These are phyloP conservation scores for Fraxinus americana DNA, from an alignment of 257 asterid genomes.

Conservation along the genomic window DNA sequence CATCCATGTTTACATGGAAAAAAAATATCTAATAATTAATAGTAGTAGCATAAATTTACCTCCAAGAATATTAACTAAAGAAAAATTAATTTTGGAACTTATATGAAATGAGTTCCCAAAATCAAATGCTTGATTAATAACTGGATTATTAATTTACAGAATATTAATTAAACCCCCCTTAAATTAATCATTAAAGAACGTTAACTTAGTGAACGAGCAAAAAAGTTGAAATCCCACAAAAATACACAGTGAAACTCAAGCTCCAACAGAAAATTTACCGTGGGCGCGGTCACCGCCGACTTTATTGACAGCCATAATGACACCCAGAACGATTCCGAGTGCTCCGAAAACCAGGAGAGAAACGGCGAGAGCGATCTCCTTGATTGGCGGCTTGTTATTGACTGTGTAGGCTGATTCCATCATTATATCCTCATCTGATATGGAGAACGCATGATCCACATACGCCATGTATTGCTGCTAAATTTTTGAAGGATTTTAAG, in stretches of 20 bases:
- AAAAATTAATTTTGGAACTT: neutral
- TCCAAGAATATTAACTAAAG: neutral
- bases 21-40: neutral
- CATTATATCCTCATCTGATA: slow-evolving; percentile 95
- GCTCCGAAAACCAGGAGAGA: slow-evolving; percentile 86
- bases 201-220: neutral
- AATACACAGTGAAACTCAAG: neutral
- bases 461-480: slow-evolving; percentile 64
- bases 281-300: slow-evolving; percentile 98
- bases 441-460: slow-evolving; percentile 97
- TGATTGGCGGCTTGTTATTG: slow-evolving; percentile 83
- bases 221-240: neutral
- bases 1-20: neutral
- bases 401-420: slow-evolving; percentile 72
- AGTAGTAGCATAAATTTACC: neutral
- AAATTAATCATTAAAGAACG: neutral
- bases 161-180: neutral
- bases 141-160: neutral
- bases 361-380: slow-evolving; percentile 95
- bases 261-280: slow-evolving; percentile 45
- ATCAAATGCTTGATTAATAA: neutral
- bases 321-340: slow-evolving; percentile 71
- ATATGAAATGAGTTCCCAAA: neutral
- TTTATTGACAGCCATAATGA: slow-evolving; percentile 75
- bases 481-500: neutral